phyloP scores from a whole-genome alignment of 2,329 filamentous ascomycete species.

The Hypoxylon sp. region DNA sequence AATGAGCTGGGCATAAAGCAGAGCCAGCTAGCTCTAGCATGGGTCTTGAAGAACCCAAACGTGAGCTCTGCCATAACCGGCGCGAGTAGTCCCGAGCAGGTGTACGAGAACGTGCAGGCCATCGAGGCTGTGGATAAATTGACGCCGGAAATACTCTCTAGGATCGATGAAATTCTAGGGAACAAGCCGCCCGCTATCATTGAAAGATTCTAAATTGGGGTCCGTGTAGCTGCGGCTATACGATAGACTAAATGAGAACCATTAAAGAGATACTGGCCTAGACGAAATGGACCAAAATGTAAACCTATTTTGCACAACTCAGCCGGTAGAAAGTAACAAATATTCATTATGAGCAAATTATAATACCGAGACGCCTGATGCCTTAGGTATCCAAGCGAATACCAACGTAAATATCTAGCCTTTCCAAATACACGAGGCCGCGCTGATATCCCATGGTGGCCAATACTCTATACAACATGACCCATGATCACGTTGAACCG shows the following conservation, averaged over 20 bases:
- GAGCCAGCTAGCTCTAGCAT: conserved; percentile 71
- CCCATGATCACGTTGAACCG: conserved; percentile 11
- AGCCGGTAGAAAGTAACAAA: conserved; percentile 7
- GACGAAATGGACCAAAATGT: not conserved
- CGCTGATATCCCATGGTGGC: conserved; percentile 20
- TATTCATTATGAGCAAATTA: conserved; percentile 28
- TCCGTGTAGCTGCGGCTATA: not conserved
- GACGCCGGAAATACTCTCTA: conserved; percentile 70
- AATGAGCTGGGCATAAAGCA: conserved; percentile 73
- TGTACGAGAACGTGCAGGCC: conserved; percentile 72
- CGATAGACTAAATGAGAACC: not conserved
- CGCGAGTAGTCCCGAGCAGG: conserved; percentile 70
- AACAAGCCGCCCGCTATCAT: conserved; percentile 68
- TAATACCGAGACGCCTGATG: conserved; percentile 24
- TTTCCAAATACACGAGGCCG: conserved; percentile 1
- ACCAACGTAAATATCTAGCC: conserved; percentile 10
- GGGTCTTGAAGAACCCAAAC: conserved; percentile 74
- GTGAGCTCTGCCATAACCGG: conserved; percentile 74
- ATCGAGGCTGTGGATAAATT: conserved; percentile 68
- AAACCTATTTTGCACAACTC: not conserved
- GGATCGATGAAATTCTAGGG: conserved; percentile 71
- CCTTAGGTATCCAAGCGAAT: conserved; percentile 14
- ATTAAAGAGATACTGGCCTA: conserved; percentile 1
- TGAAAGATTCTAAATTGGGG: conserved; percentile 52
- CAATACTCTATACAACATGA: conserved; percentile 30